Evolutionary conservation across 805 yeast genomes (phyloP), one percentile per base, ranked within the genome.

Genomic region (Kluyveromyces aestuarii): DNA sequence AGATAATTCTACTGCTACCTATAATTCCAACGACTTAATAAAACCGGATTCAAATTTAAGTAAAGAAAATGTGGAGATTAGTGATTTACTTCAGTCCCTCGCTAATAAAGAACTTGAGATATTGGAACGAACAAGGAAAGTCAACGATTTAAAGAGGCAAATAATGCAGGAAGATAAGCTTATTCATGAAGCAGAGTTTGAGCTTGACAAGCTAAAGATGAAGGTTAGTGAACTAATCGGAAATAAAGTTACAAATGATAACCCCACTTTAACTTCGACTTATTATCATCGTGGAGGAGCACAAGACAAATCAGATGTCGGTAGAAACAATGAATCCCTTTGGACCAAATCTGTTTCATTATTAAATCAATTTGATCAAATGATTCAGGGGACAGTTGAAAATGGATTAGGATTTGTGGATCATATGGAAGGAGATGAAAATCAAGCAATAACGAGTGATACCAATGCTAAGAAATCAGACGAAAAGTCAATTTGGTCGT

Each of bases 71-170:
- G 18, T n/a, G 16, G 79, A 73, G 39, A 68, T 82, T 6, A 79
- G 78, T 49, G 77, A 74, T 5, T 76, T 81, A 44, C 64, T 84
- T 44, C 72, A 87, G 52, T 66, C 73, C 8, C 65, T 84, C 41
- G 91, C 91, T 0, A 68, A 78, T 39, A 84, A 82, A 57, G 93
- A 84, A 59, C 77, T 81, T 77, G 76, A 75, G 25, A 69, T 84
- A 27, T 74, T 84, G 45, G 89, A 84, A 54, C 63, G 82, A 40
- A 82, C 80, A 52, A 81, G 79, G 54, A 68, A 71, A 43, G 72
- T 82, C 25, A 74, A 73, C 40, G 73, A 69, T 19, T 50, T 83
- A 56, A 73, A 78, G 45, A 61, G 69, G 33, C 62, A 67, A 6
- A 69, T 77, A 41, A 76, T 73, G 48, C 53, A 61, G 42, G 85